phyloP scores from a whole-genome alignment of 345 rosid species.

The Sisymbrium irio region DNA sequence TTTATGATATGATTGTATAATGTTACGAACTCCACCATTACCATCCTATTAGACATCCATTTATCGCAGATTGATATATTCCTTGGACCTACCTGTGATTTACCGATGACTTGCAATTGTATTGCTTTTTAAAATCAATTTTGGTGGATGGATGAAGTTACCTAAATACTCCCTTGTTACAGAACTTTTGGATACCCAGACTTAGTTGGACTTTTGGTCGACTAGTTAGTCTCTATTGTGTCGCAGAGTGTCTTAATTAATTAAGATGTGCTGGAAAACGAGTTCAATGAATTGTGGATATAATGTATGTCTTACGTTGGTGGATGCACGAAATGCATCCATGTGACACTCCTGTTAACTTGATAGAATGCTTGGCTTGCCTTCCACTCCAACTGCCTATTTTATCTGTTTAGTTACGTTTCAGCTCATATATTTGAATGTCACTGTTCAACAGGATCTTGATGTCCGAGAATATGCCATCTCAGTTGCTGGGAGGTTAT shows the following conservation, averaged over 20 bases:
- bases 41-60: conserved; percentile 7
- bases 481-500: conserved; percentile 91
- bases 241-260: conserved; percentile 5
- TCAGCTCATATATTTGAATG: conserved; percentile 8
- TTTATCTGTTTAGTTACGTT: conserved; percentile 4
- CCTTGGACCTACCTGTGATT: neutral
- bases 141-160: conserved; percentile 10
- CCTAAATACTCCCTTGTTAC: neutral
- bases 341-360: conserved; percentile 1
- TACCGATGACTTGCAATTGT: neutral
- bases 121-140: neutral
- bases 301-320: conserved; percentile 8
- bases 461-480: conserved; percentile 94
- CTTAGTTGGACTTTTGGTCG: conserved; percentile 9
- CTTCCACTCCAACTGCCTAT: conserved; percentile 6
- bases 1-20: neutral
- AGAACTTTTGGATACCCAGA: conserved; percentile 6
- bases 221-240: conserved; percentile 15
- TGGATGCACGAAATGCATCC: conserved; percentile 13
- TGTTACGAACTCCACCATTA: neutral
- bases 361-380: conserved; percentile 18
- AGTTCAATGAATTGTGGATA: conserved; percentile 5
- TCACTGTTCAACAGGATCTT: conserved; percentile 64
- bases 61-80: neutral
- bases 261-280: conserved; percentile 7